phyloP scores from a whole-genome alignment of 2,329 filamentous ascomycete species.

The Chaetomium strumarium region DNA sequence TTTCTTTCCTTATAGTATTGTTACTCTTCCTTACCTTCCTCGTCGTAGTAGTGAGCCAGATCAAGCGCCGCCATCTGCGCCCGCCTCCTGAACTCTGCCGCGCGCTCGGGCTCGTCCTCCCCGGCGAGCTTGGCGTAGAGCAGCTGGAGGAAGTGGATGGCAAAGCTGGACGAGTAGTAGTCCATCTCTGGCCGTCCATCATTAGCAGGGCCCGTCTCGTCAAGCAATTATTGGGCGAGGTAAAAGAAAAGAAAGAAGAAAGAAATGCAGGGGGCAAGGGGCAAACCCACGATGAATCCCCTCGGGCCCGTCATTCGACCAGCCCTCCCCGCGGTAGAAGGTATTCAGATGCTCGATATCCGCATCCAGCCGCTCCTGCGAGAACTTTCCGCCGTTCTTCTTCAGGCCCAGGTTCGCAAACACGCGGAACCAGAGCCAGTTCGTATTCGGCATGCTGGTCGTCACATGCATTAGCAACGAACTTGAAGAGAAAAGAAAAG shows the following conservation, averaged over 20 bases:
- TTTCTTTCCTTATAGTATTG: not conserved
- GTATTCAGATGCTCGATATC: conserved; percentile 75
- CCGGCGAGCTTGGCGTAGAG: conserved; percentile 68
- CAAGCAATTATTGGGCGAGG: not conserved
- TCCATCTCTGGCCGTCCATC: conserved; percentile 56
- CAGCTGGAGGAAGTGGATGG: conserved; percentile 74
- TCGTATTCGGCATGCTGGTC: conserved; percentile 60
- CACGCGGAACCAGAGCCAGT: conserved; percentile 77
- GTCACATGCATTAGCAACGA: conserved; percentile 5
- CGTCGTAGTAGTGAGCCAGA: conserved; percentile 70
- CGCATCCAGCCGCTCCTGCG: conserved; percentile 61
- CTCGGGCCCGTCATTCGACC: conserved; percentile 76
- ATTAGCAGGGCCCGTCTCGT: conserved; percentile 9
- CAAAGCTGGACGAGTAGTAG: conserved; percentile 78
- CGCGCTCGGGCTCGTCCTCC: conserved; percentile 58
- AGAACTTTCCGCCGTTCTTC: conserved; percentile 67
- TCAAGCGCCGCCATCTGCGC: conserved; percentile 63
- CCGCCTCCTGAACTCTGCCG: conserved; percentile 62
- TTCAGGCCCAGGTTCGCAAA: conserved; percentile 76
- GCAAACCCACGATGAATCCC: conserved; percentile 57
- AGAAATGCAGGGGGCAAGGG: too few relatives aligned
- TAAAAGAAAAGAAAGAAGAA: too few relatives aligned
- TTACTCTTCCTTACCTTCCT: conserved; percentile 40
- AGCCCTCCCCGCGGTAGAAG: conserved; percentile 75
- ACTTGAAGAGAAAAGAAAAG: too few relatives aligned